phyloP scores from a whole-genome alignment of 805 yeast species.

The Starmerella potacharoeniae region DNA sequence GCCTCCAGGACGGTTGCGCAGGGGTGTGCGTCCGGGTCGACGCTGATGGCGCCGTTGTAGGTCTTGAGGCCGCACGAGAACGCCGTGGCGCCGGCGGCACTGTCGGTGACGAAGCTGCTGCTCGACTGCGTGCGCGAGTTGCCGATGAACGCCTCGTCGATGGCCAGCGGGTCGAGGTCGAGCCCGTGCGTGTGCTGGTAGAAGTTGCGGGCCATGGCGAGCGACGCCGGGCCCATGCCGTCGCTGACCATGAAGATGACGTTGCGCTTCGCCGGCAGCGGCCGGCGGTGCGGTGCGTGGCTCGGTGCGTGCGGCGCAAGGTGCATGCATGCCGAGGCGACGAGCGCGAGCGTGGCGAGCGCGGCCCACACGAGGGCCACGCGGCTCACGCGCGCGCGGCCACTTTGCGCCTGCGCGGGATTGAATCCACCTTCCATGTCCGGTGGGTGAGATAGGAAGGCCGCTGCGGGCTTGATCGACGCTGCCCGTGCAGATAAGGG shows the following conservation, averaged over 20 bases:
- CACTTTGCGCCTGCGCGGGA: background rate
- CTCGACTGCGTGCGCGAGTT: slow-evolving; percentile 74
- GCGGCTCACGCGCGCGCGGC: background rate
- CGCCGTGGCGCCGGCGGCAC: slow-evolving; percentile 97
- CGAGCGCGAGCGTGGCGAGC: slow-evolving; percentile 3
- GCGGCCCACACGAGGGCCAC: slow-evolving; percentile 4
- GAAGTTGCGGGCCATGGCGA: slow-evolving; percentile 68
- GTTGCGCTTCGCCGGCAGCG: slow-evolving; percentile 35
- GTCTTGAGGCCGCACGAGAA: slow-evolving; percentile 75
- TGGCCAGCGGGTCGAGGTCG: slow-evolving; percentile 41
- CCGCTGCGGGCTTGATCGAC: too few species aligned
- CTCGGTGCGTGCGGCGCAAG: background rate
- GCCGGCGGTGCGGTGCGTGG: background rate
- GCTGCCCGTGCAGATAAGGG: background rate
- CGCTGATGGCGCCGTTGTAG: slow-evolving; percentile 90
- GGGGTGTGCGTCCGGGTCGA: slow-evolving; percentile 52
- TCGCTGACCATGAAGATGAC: slow-evolving; percentile 82
- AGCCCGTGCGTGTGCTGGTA: slow-evolving; percentile 43
- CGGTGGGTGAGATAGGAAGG: too few species aligned
- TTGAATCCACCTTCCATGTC: background rate
- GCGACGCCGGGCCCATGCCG: slow-evolving; percentile 90
- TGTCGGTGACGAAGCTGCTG: slow-evolving; percentile 71
- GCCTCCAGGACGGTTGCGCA: slow-evolving; percentile 87
- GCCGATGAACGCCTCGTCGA: slow-evolving; percentile 69
- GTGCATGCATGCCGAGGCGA: background rate